A percentile compares a stretch with the other conserved stretches of the same genome.
Conservation (phyloP, 768 basidiomycete genomes). For the Phanerochaete sordida region DNA sequence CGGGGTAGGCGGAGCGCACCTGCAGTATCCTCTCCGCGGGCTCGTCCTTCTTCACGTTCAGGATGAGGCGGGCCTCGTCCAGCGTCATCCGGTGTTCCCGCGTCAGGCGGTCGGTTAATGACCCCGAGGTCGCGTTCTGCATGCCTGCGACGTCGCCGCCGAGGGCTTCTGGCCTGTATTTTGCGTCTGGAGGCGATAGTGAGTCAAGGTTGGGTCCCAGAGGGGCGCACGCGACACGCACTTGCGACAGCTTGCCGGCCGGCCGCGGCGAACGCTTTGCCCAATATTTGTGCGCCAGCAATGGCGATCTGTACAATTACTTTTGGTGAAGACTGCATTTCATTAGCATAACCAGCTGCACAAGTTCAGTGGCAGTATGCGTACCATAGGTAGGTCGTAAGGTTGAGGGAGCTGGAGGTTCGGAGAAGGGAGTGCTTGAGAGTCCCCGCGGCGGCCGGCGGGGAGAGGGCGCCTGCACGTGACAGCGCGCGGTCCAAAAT, state of each 20-base stretch:
- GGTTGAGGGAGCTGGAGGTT: neutral
- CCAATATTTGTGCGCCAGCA: constrained; percentile 76
- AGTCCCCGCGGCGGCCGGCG: constrained; percentile 1
- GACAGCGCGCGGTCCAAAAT: constrained; percentile 3
- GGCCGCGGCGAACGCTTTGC: constrained; percentile 89
- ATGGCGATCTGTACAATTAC: constrained; percentile 76
- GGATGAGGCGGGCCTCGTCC: constrained; percentile 91
- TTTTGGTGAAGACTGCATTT: constrained; percentile 69
- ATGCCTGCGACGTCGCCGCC: constrained; percentile 71
- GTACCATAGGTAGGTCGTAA: too few species aligned
- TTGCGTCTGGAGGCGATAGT: constrained; percentile 60
- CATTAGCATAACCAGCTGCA: neutral
- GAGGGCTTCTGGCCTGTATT: constrained; percentile 69
- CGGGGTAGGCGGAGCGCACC: constrained; percentile 36
- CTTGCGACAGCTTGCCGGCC: constrained; percentile 92
- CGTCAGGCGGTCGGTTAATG: constrained; percentile 76
- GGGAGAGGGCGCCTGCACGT: constrained; percentile 1
- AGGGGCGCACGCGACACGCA: constrained; percentile 35
- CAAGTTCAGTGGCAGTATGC: neutral
- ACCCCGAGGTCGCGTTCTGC: constrained; percentile 70
- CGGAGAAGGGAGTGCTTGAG: neutral
- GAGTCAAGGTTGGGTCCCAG: neutral
- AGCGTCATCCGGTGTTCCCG: constrained; percentile 88
- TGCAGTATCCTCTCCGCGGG: constrained; percentile 65
- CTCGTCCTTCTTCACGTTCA: constrained; percentile 81